Percentiles rank a stretch among this genome's conserved stretches.
Evolutionary conservation across 2,329 filamentous ascomycete genomes (phyloP).

Genomic region (Penicillium rolfsii): DNA sequence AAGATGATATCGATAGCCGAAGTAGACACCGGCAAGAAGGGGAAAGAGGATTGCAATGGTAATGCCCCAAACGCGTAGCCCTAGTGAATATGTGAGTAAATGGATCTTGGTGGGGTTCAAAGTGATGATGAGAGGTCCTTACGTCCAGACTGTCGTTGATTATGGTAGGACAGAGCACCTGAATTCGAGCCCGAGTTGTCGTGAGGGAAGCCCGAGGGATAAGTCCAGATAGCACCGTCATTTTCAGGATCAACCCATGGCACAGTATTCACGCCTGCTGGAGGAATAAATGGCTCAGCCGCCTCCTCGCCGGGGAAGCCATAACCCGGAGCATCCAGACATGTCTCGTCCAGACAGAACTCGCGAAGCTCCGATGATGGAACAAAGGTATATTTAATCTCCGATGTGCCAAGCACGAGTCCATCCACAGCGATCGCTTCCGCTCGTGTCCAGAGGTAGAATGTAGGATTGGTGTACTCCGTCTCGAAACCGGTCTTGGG

Average conservation of each 20-base stretch:
- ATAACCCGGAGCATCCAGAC: conserved; percentile 35
- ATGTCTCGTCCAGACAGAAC: conserved; percentile 36
- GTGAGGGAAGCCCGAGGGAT: conserved; percentile 23
- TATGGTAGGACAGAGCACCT: neutral
- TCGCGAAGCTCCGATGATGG: conserved; percentile 40
- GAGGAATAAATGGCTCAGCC: conserved; percentile 34
- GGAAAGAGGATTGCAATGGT: conserved; percentile 16
- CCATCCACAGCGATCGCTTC: conserved; percentile 42
- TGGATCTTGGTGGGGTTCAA: neutral
- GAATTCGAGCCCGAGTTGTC: conserved; percentile 1
- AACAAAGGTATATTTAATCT: conserved; percentile 41
- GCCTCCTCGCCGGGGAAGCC: conserved; percentile 36
- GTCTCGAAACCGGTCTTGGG: conserved; percentile 47
- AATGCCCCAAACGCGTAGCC: conserved; percentile 14
- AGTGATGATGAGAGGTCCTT: conserved; percentile 4
- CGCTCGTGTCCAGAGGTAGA: conserved; percentile 39
- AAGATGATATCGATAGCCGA: conserved; percentile 18
- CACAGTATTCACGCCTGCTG: conserved; percentile 37
- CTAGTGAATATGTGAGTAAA: conserved; percentile 14
- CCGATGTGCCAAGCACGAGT: conserved; percentile 38
- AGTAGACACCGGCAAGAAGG: conserved; percentile 14
- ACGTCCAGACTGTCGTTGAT: conserved; percentile 15
- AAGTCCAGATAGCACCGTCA: conserved; percentile 26
- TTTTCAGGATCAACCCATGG: conserved; percentile 38
- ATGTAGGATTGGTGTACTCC: conserved; percentile 34